Conservation (phyloP, 2,329 filamentous ascomycete genomes). For the Trichophyton equinum region DNA sequence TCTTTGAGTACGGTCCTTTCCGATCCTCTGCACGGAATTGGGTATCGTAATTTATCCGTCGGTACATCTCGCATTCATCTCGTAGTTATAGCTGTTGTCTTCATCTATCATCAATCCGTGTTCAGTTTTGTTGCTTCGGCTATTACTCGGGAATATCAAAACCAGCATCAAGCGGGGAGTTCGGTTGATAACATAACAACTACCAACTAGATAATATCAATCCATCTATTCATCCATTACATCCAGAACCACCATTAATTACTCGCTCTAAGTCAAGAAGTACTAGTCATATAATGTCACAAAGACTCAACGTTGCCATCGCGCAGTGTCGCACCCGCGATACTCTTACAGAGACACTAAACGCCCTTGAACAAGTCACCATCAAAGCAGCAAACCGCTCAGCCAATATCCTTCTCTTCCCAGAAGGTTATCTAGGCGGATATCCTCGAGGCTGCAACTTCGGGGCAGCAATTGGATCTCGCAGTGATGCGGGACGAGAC, state of each 20-base stretch:
- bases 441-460: constrained; percentile 76
- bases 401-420: constrained; percentile 67
- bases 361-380: constrained; percentile 51
- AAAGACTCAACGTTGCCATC: constrained; percentile 33
- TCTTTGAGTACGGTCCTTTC: constrained; percentile 41
- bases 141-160: no score
- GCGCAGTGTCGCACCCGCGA: constrained; percentile 36
- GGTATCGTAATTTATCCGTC: constrained; percentile 36
- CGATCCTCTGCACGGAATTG: constrained; percentile 23
- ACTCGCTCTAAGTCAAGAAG: background rate
- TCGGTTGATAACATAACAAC: no score
- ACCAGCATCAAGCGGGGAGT: no score
- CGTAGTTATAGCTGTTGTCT: background rate
- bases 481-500: constrained; percentile 58
- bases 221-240: background rate
- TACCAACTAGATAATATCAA: no score
- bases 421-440: constrained; percentile 83
- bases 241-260: background rate
- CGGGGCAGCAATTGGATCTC: constrained; percentile 59
- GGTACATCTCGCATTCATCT: constrained; percentile 21
- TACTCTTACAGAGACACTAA: constrained; percentile 46
- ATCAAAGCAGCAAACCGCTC: constrained; percentile 47
- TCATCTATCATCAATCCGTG: background rate
- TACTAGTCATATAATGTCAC: constrained; percentile 22
- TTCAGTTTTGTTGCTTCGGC: background rate